These are phyloP conservation scores for Craterostigma plantagineum DNA, from an alignment of 257 asterid genomes.

Conservation along the genomic window DNA sequence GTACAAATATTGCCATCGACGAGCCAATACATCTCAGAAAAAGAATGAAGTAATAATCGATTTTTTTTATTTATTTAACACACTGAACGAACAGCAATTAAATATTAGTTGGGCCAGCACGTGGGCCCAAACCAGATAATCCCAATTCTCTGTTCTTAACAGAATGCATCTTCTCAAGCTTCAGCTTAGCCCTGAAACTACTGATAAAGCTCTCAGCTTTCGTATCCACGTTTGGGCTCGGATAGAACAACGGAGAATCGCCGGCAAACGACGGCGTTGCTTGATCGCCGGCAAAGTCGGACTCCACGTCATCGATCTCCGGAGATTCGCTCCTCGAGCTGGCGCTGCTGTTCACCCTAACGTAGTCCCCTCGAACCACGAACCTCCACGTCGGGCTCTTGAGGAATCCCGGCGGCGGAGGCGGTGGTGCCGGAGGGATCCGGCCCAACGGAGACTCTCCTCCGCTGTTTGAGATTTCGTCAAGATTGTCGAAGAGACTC, in stretches of 20 bases:
- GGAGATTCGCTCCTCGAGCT: constrained; percentile 71
- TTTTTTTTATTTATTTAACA: too few relatives aligned
- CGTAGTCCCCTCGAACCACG: constrained; percentile 72
- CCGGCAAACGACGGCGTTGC: constrained; percentile 15
- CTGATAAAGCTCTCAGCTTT: constrained; percentile 80
- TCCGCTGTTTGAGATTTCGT: constrained; percentile 38
- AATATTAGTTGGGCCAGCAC: constrained; percentile 18
- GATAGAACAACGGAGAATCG: constrained; percentile 45
- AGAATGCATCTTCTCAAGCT: constrained; percentile 28
- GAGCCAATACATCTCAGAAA: too few relatives aligned
- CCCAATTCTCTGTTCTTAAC: constrained; percentile 25
- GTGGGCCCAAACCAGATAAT: constrained; percentile 23
- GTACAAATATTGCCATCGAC: too few relatives aligned
- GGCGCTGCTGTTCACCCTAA: constrained; percentile 39
- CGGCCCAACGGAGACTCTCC: constrained; percentile 44
- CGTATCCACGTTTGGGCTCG: constrained; percentile 78
- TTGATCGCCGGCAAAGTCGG: constrained; percentile 25
- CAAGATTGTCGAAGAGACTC: constrained; percentile 19
- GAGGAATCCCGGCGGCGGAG: constrained; percentile 55
- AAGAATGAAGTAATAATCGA: too few relatives aligned
- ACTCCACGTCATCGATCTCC: constrained; percentile 41
- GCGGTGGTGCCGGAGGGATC: constrained; percentile 75
- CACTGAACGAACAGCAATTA: background rate
- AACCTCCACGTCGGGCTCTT: constrained; percentile 61
- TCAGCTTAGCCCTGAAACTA: constrained; percentile 34